Conservation (phyloP, 129 eudicot species). For the sunflower (Helianthus annuus) region HanXRQr2.0-SUNRISE NC_035449.2:88072317-88072816, state of each 20-base stretch:
- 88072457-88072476: conserved; percentile 1
- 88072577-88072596: background rate
- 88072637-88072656: conserved; percentile 8
- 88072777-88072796: background rate
- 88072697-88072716: conserved; percentile 22
- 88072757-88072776: background rate
- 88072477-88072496: background rate
- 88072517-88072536: background rate
- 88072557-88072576: background rate
- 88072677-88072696: conserved; percentile 17
- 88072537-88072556: conserved; percentile 5
- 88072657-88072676: conserved; percentile 18
- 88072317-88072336: conserved; percentile 17
- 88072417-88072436: background rate
- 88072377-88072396: conserved; percentile 20
- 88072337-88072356: background rate
- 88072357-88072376: conserved; percentile 10
- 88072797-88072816: conserved; percentile 16
- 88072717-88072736: conserved; percentile 3
- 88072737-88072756: background rate
- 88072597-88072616: background rate
- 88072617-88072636: conserved; percentile 3
- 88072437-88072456: conserved; percentile 1
- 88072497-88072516: background rate
- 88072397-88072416: conserved; percentile 4